Percentiles rank a stretch among this genome's conserved stretches.
These are phyloP conservation scores for Zopfia rhizophila DNA, from an alignment of 2,329 filamentous ascomycete genomes.

Conservation along the genomic window DNA sequence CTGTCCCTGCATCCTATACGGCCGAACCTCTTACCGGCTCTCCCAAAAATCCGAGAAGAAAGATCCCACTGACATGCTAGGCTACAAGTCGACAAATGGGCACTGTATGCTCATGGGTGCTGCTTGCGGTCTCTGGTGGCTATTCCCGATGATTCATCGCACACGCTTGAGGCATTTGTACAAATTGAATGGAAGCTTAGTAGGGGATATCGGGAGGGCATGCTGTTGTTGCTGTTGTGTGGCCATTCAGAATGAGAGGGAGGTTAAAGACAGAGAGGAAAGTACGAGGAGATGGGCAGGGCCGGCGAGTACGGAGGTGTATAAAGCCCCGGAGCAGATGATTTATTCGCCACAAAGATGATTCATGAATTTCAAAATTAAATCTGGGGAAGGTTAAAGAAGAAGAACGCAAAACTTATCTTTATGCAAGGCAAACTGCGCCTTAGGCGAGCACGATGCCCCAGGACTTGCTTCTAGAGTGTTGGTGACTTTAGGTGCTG, in stretches of 20 bases:
- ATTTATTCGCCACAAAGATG: conserved; percentile 48
- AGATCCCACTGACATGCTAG: conserved; percentile 54
- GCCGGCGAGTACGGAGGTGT: conserved; percentile 46
- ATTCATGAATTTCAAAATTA: too few species aligned
- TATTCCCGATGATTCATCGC: conserved; percentile 51
- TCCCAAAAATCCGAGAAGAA: conserved; percentile 48
- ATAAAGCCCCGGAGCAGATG: conserved; percentile 44
- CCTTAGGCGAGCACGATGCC: too few species aligned
- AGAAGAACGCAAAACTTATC: too few species aligned
- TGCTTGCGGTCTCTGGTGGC: conserved; percentile 50
- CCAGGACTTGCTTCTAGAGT: too few species aligned
- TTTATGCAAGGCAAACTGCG: too few species aligned
- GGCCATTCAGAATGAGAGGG: conserved; percentile 57
- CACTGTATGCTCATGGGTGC: conserved; percentile 52
- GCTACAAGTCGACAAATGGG: conserved; percentile 48
- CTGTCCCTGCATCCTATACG: conserved; percentile 57
- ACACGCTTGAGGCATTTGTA: conserved; percentile 56
- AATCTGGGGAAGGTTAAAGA: too few species aligned
- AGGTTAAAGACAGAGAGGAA: conserved; percentile 58
- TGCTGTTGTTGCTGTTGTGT: conserved; percentile 56
- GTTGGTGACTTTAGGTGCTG: too few species aligned
- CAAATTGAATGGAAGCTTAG: conserved; percentile 52
- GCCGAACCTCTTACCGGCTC: conserved; percentile 57
- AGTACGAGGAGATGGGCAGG: conserved; percentile 48
- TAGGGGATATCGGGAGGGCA: conserved; percentile 46